These are phyloP conservation scores for Microglena sp. DNA, from an alignment of 139 green algal species.

Conservation along the genomic window DNA sequence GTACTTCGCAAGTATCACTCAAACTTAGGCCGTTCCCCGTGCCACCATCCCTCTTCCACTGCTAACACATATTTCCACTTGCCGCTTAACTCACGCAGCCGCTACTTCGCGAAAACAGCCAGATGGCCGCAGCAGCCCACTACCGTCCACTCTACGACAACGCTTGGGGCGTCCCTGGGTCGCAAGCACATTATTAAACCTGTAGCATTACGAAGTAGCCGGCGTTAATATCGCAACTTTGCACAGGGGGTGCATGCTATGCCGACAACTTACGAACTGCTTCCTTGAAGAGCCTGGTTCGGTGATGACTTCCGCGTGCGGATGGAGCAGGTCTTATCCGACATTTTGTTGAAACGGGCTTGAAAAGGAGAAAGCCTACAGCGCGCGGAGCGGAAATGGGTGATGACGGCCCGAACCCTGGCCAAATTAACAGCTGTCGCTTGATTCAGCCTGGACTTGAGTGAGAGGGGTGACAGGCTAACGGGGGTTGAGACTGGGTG, in stretches of 20 bases:
- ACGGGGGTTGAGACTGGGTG: too few species aligned
- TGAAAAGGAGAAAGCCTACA: neutral
- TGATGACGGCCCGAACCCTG: too few species aligned
- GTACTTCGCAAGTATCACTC: neutral
- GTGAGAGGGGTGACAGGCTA: too few species aligned
- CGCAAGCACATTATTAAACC: slow-evolving; percentile 96
- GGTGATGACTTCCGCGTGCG: slow-evolving; percentile 33
- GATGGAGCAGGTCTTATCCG: slow-evolving; percentile 63
- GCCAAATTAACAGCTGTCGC: too few species aligned
- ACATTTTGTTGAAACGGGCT: slow-evolving; percentile 43
- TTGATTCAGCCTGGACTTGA: too few species aligned
- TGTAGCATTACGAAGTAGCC: slow-evolving; percentile 23
- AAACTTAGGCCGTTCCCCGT: neutral
- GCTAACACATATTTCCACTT: neutral
- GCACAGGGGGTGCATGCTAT: too few species aligned
- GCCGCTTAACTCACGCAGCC: neutral
- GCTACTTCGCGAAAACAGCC: slow-evolving; percentile 95
- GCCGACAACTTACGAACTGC: slow-evolving; percentile 83
- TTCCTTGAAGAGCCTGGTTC: slow-evolving; percentile 83
- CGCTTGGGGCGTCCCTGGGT: slow-evolving; percentile 90
- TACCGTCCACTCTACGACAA: too few species aligned
- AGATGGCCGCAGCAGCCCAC: too few species aligned
- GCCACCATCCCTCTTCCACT: neutral
- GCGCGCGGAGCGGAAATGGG: too few species aligned
- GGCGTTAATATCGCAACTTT: neutral